These are phyloP conservation scores for Sphagnum tenellum DNA, from an alignment of 225 moss, liverwort and hornwort genomes.

Conservation along the genomic window DNA sequence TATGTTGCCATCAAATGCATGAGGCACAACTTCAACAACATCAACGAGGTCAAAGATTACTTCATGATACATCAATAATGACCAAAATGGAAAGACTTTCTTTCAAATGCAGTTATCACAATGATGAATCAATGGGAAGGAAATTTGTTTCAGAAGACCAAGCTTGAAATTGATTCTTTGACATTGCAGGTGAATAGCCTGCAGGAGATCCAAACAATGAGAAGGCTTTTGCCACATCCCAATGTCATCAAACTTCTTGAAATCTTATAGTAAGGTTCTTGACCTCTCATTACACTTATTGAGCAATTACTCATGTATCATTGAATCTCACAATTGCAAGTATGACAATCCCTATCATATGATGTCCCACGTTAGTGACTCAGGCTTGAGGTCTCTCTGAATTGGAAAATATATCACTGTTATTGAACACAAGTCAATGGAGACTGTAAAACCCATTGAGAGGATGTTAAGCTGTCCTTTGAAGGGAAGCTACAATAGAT, in stretches of 20 bases:
- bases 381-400: too few species aligned
- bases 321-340: too few species aligned
- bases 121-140: too few species aligned
- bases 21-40: slow-evolving; percentile 72
- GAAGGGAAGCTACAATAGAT: too few species aligned
- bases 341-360: too few species aligned
- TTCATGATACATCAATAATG: background rate
- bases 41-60: slow-evolving; percentile 39
- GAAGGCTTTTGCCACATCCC: slow-evolving; percentile 63
- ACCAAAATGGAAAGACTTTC: background rate
- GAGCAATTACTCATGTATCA: too few species aligned
- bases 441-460: too few species aligned
- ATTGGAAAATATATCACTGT: too few species aligned
- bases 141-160: background rate
- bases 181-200: slow-evolving; percentile 49
- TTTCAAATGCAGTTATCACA: background rate
- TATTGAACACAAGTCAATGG: too few species aligned
- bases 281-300: background rate
- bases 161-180: background rate
- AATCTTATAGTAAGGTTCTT: slow-evolving; percentile 59
- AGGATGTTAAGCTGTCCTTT: too few species aligned
- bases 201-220: slow-evolving; percentile 68
- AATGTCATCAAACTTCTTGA: slow-evolving; percentile 84
- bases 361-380: too few species aligned
- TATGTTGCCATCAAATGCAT: slow-evolving; percentile 81